Percentiles rank a stretch among this genome's conserved stretches.
Conservation (phyloP, 164 flowering plant genomes). For the Paratinospora sagittata region DNA sequence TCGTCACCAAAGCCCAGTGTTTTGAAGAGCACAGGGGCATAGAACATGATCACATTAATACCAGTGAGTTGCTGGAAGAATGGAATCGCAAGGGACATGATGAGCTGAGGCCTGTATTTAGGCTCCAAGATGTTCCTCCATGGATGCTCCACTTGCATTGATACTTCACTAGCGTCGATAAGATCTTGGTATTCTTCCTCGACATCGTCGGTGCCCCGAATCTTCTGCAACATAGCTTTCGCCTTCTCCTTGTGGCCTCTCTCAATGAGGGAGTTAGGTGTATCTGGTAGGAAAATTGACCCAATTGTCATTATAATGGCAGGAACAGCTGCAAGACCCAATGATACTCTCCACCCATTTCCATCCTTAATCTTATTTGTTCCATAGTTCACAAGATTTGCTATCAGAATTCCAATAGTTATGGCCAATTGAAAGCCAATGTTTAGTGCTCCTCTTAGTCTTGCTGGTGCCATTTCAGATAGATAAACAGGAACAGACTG, state of each 20-base stretch:
- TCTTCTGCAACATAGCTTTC: constrained; percentile 11
- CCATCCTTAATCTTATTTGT: constrained; percentile 15
- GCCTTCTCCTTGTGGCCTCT: constrained; percentile 17
- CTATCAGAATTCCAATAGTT: constrained; percentile 16
- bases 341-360: constrained; percentile 19
- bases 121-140: constrained; percentile 21
- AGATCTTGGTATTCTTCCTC: constrained; percentile 26
- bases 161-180: constrained; percentile 17
- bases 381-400: constrained; percentile 14
- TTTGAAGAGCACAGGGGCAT: constrained; percentile 28
- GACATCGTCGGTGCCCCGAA: constrained; percentile 12
- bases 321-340: constrained; percentile 15
- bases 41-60: constrained; percentile 33
- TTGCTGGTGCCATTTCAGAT: constrained; percentile 14
- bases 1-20: constrained; percentile 23
- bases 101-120: constrained; percentile 24
- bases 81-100: constrained; percentile 27
- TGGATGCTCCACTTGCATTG: constrained; percentile 22
- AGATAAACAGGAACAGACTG: constrained; percentile 15
- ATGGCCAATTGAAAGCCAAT: constrained; percentile 16
- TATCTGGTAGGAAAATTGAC: constrained; percentile 11
- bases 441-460: constrained; percentile 14
- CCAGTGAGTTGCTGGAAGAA: constrained; percentile 28
- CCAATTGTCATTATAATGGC: constrained; percentile 15
- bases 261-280: constrained; percentile 21